Percentiles rank a stretch among this genome's conserved stretches.
phyloP scores from a whole-genome alignment of 441 rosid genomes.

The Geranium incanum region DNA sequence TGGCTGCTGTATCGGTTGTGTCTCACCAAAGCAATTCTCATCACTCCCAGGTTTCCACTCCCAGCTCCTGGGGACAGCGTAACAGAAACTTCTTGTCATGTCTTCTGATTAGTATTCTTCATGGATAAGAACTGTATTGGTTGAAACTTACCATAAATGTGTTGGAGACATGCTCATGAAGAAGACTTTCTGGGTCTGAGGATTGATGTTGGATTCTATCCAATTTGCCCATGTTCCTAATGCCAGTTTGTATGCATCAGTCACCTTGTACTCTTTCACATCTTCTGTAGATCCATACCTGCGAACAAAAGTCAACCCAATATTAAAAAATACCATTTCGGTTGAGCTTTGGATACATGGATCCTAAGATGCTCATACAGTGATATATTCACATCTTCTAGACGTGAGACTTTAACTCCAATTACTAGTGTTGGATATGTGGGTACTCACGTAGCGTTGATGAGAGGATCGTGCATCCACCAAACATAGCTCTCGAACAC shows the following conservation, averaged over 20 bases:
- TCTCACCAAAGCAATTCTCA: constrained; percentile 71
- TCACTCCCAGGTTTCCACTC: constrained; percentile 80
- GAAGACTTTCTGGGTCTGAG: constrained; percentile 58
- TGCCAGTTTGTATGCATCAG: constrained; percentile 58
- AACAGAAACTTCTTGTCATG: constrained; percentile 6
- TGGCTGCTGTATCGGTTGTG: constrained; percentile 52
- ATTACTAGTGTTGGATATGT: not conserved
- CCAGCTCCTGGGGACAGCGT: constrained; percentile 52
- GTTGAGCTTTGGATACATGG: too few relatives aligned
- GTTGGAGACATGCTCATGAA: constrained; percentile 93
- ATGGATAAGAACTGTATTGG: not conserved
- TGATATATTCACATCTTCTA: too few relatives aligned
- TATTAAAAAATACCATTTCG: too few relatives aligned
- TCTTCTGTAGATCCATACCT: constrained; percentile 48
- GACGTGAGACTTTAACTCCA: not conserved
- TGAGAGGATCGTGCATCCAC: constrained; percentile 86
- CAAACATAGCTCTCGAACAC: constrained; percentile 85
- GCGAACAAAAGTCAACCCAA: constrained; percentile 17
- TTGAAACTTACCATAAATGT: constrained; percentile 62
- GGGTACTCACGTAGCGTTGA: constrained; percentile 68
- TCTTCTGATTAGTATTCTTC: not conserved
- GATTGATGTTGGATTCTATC: constrained; percentile 55
- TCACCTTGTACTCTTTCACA: constrained; percentile 56
- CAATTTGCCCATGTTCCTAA: constrained; percentile 80
- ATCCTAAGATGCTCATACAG: too few relatives aligned